Evolutionary conservation across 805 yeast species (phyloP).

Genomic region (Starmerella bombi): DNA sequence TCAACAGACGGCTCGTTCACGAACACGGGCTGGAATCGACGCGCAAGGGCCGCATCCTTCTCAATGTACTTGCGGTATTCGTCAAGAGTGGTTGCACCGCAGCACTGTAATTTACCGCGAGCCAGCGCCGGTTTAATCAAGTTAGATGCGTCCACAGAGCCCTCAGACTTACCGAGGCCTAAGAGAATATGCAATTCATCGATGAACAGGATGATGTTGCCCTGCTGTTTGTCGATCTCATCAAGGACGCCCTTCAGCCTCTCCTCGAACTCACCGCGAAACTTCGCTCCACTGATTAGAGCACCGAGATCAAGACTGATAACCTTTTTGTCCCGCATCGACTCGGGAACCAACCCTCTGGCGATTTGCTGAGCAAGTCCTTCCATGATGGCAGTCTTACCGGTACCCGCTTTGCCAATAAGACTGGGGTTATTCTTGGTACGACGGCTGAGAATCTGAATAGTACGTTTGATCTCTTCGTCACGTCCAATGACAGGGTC

Average conservation of each 20-base stretch:
- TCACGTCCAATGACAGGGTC: constrained; percentile 98
- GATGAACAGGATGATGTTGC: constrained; percentile 76
- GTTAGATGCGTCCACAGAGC: constrained; percentile 91
- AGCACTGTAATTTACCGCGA: constrained; percentile 80
- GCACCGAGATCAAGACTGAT: constrained; percentile 79
- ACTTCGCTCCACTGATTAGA: constrained; percentile 87
- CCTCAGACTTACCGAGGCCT: constrained; percentile 98
- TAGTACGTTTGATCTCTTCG: constrained; percentile 84
- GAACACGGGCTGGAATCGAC: constrained; percentile 81
- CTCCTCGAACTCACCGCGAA: constrained; percentile 91
- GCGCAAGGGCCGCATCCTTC: constrained; percentile 88
- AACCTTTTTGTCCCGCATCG: constrained; percentile 74
- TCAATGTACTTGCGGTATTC: constrained; percentile 88
- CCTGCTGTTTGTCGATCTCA: constrained; percentile 80
- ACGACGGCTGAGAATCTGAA: constrained; percentile 81
- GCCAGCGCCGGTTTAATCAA: constrained; percentile 87
- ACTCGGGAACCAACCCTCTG: constrained; percentile 86
- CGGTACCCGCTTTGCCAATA: constrained; percentile 96
- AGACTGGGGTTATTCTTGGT: constrained; percentile 92
- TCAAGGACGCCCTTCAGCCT: constrained; percentile 93
- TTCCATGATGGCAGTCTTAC: constrained; percentile 93
- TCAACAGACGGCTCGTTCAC: constrained; percentile 81
- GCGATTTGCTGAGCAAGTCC: constrained; percentile 91
- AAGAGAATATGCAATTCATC: constrained; percentile 98
- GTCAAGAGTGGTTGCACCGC: constrained; percentile 92